Conservation (phyloP, 768 basidiomycete genomes). For the Auricularia cornea region DNA sequence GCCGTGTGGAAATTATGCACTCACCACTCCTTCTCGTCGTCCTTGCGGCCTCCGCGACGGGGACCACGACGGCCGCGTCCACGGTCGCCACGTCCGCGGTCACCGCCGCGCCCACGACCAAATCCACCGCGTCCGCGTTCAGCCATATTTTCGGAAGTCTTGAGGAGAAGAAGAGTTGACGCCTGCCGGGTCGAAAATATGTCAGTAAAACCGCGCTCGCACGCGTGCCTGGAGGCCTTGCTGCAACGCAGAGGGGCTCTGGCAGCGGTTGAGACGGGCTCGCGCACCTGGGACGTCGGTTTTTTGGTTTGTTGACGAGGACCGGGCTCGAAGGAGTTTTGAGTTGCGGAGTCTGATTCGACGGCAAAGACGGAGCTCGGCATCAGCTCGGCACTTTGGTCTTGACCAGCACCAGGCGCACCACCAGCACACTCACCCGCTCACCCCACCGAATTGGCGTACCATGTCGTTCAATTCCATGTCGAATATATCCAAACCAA, state of each 20-base stretch:
- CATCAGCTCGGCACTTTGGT: not conserved
- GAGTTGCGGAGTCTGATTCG: not conserved
- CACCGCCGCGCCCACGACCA: slow-evolving; percentile 68
- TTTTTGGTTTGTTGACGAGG: not conserved
- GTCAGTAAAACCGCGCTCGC: not conserved
- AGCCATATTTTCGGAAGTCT: slow-evolving; percentile 45
- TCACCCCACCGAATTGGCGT: slow-evolving; percentile 69
- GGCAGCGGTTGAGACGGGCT: not conserved
- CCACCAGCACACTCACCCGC: slow-evolving; percentile 10
- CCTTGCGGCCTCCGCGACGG: slow-evolving; percentile 95
- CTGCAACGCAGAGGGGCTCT: no score
- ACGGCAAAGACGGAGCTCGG: not conserved
- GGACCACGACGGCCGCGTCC: slow-evolving; percentile 66
- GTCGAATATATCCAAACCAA: slow-evolving; percentile 63
- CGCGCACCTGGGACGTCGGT: not conserved
- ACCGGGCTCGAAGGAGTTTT: not conserved
- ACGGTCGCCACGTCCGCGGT: slow-evolving; percentile 33
- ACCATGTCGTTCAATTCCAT: slow-evolving; percentile 67
- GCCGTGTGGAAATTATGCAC: slow-evolving; percentile 13
- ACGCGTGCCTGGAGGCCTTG: no score
- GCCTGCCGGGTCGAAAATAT: not conserved
- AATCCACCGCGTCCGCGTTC: slow-evolving; percentile 91
- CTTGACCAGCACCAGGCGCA: not conserved
- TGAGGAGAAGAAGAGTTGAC: not conserved
- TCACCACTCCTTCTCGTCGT: slow-evolving; percentile 99